Percentiles rank a stretch among this genome's conserved stretches.
phyloP scores from a whole-genome alignment of 306 rosid species.

The Castanea mollissima region DNA sequence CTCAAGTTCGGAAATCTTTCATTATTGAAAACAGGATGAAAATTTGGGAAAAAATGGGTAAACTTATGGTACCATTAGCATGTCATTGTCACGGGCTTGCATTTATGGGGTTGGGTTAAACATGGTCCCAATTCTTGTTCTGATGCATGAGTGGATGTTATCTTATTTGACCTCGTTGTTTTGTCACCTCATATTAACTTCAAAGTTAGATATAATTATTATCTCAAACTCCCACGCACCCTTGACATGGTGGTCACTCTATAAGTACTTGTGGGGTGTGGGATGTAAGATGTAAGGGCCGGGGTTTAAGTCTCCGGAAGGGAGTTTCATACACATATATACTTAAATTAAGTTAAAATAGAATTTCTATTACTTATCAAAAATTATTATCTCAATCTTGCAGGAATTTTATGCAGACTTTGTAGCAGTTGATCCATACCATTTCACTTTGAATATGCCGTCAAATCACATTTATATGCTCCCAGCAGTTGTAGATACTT shows the following conservation, averaged over 20 bases:
- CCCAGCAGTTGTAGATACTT: slow-evolving; percentile 87
- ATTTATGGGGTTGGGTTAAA: not conserved
- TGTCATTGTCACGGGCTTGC: not conserved
- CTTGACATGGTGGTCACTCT: no score
- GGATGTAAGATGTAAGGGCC: no score
- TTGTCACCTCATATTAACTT: slow-evolving; percentile 4
- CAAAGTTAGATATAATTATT: slow-evolving; percentile 32
- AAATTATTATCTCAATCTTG: slow-evolving; percentile 32
- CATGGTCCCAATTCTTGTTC: not conserved
- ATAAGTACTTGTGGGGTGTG: no score
- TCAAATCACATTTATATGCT: slow-evolving; percentile 82
- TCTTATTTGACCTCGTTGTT: not conserved
- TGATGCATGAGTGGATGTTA: not conserved
- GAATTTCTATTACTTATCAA: no score
- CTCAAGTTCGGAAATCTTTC: not conserved
- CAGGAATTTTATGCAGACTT: slow-evolving; percentile 95
- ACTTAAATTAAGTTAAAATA: no score
- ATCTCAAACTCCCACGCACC: not conserved
- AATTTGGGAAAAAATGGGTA: not conserved
- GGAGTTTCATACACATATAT: no score
- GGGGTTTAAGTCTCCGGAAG: no score
- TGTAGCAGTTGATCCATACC: slow-evolving; percentile 82
- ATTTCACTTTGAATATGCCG: slow-evolving; percentile 75
- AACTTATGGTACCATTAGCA: slow-evolving; percentile 12
- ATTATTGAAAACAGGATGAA: not conserved